These are phyloP conservation scores for Halteria grandinella DNA, from an alignment of 73 alveolate species.

Conservation along the genomic window DNA sequence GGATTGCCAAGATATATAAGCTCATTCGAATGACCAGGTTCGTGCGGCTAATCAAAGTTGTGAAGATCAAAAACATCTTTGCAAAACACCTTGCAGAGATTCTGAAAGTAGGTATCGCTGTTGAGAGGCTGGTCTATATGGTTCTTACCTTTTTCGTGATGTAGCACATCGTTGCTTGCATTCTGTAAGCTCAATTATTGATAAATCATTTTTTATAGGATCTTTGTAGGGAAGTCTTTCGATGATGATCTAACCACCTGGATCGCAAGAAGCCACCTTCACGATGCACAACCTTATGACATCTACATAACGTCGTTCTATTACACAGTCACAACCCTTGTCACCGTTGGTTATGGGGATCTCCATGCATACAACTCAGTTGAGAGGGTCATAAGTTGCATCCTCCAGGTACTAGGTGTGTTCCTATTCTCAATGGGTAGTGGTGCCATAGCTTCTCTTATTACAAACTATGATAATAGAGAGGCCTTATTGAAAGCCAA, in stretches of 20 bases:
- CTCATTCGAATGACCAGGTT: conserved; percentile 67
- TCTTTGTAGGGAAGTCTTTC: not conserved
- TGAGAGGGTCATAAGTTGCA: conserved; percentile 50
- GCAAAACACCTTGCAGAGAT: conserved; percentile 40
- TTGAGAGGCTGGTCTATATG: conserved; percentile 76
- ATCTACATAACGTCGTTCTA: conserved; percentile 68
- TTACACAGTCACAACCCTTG: conserved; percentile 79
- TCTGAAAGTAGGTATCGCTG: conserved; percentile 64
- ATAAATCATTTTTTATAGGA: too few species aligned
- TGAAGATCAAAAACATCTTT: conserved; percentile 65
- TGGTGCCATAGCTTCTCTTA: conserved; percentile 18
- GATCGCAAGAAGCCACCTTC: not conserved
- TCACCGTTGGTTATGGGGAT: conserved; percentile 82
- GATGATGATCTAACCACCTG: not conserved
- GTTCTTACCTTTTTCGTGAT: conserved; percentile 64
- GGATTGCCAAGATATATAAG: conserved; percentile 77
- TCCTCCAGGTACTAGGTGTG: conserved; percentile 43
- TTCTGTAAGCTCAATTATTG: too few species aligned
- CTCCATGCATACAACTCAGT: conserved; percentile 46
- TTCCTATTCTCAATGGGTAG: conserved; percentile 35
- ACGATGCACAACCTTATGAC: not conserved
- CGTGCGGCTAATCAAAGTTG: conserved; percentile 70
- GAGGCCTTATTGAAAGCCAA: conserved; percentile 28
- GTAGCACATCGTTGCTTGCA: conserved; percentile 79
- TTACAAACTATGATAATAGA: conserved; percentile 12